These are phyloP conservation scores for Apostasia ramifera DNA, from an alignment of 106 monocot genomes.

Conservation along the genomic window DNA sequence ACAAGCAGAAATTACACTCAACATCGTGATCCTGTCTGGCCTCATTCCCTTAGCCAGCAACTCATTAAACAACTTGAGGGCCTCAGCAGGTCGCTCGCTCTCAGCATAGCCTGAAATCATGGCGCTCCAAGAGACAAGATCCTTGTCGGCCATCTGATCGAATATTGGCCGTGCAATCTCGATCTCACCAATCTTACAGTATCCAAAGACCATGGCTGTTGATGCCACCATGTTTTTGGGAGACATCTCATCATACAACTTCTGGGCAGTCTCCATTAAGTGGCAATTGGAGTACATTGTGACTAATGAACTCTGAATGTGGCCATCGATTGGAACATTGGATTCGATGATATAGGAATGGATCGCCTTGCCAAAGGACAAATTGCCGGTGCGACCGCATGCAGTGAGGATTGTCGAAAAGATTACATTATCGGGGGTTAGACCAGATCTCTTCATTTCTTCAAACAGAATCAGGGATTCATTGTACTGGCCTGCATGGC, in stretches of 20 bases:
- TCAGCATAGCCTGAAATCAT: constrained; percentile 62
- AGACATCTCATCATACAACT: constrained; percentile 34
- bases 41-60: constrained; percentile 29
- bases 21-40: constrained; percentile 51
- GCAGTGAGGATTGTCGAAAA: constrained; percentile 45
- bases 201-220: constrained; percentile 62
- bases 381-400: constrained; percentile 36
- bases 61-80: constrained; percentile 47
- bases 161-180: constrained; percentile 44
- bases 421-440: constrained; percentile 27
- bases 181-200: constrained; percentile 37
- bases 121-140: constrained; percentile 59
- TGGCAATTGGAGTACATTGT: constrained; percentile 61
- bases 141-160: constrained; percentile 35
- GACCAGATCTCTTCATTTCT: constrained; percentile 35
- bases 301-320: constrained; percentile 36
- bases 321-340: constrained; percentile 19
- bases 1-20: constrained; percentile 62
- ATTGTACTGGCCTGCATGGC: constrained; percentile 41
- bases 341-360: constrained; percentile 38
- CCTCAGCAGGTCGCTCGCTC: constrained; percentile 48
- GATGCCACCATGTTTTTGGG: constrained; percentile 46
- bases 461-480: constrained; percentile 62
- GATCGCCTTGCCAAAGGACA: constrained; percentile 21
- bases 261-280: constrained; percentile 38